phyloP scores from a whole-genome alignment of 176 grass and related monocot species.

The Juncus effusus region DNA sequence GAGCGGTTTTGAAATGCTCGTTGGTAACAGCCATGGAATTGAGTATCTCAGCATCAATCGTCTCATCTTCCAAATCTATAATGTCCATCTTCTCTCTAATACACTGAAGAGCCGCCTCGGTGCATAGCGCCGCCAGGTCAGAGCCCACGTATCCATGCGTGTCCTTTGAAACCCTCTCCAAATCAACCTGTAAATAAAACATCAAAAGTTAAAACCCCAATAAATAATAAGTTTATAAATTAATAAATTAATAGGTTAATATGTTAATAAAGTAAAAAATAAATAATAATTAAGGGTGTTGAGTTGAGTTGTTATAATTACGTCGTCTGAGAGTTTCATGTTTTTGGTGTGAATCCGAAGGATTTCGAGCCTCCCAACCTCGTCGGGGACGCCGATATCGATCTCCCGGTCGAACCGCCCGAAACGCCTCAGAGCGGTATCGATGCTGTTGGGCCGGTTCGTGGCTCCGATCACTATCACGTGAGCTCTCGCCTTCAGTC shows the following conservation, averaged over 20 bases:
- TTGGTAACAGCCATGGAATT: constrained; percentile 89
- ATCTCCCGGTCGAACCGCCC: constrained; percentile 81
- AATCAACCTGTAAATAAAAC: constrained; percentile 47
- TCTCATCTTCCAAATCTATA: constrained; percentile 84
- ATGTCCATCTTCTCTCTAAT: constrained; percentile 93
- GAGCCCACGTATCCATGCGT: constrained; percentile 86
- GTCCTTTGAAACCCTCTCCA: constrained; percentile 66
- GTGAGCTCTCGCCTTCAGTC: constrained; percentile 64
- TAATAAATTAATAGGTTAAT: not conserved
- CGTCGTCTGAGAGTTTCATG: constrained; percentile 85
- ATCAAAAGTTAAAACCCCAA: constrained; percentile 10
- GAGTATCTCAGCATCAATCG: constrained; percentile 85
- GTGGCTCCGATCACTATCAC: constrained; percentile 93
- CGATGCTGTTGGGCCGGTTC: constrained; percentile 76
- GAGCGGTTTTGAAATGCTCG: constrained; percentile 90
- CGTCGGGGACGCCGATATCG: constrained; percentile 83
- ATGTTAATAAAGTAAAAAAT: not conserved
- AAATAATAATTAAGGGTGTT: too few relatives aligned
- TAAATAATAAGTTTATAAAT: not conserved
- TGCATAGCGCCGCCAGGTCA: constrained; percentile 78
- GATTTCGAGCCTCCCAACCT: constrained; percentile 76
- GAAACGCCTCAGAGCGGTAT: constrained; percentile 77
- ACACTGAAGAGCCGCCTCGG: constrained; percentile 82
- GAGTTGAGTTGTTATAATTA: constrained; percentile 18
- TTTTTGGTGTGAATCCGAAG: constrained; percentile 88